Evolutionary conservation across 2,329 filamentous ascomycete species (phyloP).

Genomic region (Endocalyx cinctus): DNA sequence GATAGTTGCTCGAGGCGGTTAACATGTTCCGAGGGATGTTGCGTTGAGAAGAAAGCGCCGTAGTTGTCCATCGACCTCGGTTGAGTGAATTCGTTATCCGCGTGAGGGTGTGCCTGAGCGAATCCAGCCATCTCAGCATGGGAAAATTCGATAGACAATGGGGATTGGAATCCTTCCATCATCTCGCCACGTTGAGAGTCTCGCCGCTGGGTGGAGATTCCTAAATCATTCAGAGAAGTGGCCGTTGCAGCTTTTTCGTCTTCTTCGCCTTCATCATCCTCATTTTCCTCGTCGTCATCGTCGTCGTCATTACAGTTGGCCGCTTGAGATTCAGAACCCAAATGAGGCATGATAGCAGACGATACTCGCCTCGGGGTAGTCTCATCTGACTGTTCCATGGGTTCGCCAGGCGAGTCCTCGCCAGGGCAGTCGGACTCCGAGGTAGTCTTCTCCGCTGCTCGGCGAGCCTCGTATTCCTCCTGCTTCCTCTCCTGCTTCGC

Average conservation of each 20-base stretch:
- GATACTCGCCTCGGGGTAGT: conserved; percentile 30
- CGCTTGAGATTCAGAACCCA: conserved; percentile 18
- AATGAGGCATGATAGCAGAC: conserved; percentile 29
- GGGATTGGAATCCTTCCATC: conserved; percentile 18
- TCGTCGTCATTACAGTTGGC: conserved; percentile 13
- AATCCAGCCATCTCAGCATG: conserved; percentile 12
- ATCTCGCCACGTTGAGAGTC: conserved; percentile 9
- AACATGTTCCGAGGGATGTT: conserved; percentile 3
- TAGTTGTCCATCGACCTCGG: conserved; percentile 13
- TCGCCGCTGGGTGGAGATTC: conserved; percentile 10
- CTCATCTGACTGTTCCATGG: conserved; percentile 20
- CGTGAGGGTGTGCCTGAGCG: conserved; percentile 10
- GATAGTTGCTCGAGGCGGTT: conserved; percentile 3
- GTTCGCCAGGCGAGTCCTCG: conserved; percentile 13
- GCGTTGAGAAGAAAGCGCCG: conserved; percentile 9
- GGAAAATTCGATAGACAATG: conserved; percentile 16
- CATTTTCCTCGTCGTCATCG: conserved; percentile 11
- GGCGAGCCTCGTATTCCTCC: conserved; percentile 43
- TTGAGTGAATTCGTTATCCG: conserved; percentile 9
- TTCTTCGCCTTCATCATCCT: conserved; percentile 10
- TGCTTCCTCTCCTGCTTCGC: conserved; percentile 60
- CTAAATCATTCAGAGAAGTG: conserved; percentile 8
- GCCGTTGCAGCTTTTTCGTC: too few relatives aligned
- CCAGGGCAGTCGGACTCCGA: conserved; percentile 30
- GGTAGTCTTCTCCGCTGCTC: conserved; percentile 31